Base-by-base conservation (phyloP, 176 grass and related monocot species). In the Ensete ventricosum region DNA sequence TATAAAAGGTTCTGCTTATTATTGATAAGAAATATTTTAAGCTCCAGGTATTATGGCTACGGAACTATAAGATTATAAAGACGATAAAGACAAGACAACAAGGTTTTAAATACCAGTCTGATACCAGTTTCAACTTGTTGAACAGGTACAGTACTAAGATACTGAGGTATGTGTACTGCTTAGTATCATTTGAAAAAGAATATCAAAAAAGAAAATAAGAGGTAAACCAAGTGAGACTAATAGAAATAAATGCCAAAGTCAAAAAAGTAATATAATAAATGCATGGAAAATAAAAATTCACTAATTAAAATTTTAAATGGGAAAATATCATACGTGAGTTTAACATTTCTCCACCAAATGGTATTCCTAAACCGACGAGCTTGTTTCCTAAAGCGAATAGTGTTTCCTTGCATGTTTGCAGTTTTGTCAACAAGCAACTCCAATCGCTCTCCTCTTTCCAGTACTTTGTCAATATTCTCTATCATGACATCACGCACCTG, bases 401-500 rank as follows among this genome's bases (percentile, higher is more conserved):
- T 94, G 69, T 92, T 91, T 74, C 90, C 95, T 87, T 99, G 90
- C 95, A 99, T 99, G 74, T 83, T 74, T 81, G 84, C 71, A 53
- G 95, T 99, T 86, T 93, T 94, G 76, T 99, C 95, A 43, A 93
- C 95, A 54, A 99, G 72, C 76, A 99, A 57, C 26, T 94, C 95
- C 76, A 99, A 73, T 77, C 95, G 86, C 49, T 99, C 90, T 14
- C 95, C 95, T 85, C 90, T 99, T 84, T 94, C 95, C 53, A 99
- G 87, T 55, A 99, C 95, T 83, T 94, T 91, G 82, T 99, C 95
- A 21, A 99, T 99, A 71, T 99, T 99, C 66, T 99, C 88, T 59
- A 99, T 94, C 95, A 99, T 99, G 78, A 99, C 95, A 85, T 63
- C 89, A 17, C 95, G 86, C 27, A 99, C 95, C 95, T 99, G 85